phyloP scores from a whole-genome alignment of 352 stramenopile genomes.

The Phytophthora macrochlamydospora region DNA sequence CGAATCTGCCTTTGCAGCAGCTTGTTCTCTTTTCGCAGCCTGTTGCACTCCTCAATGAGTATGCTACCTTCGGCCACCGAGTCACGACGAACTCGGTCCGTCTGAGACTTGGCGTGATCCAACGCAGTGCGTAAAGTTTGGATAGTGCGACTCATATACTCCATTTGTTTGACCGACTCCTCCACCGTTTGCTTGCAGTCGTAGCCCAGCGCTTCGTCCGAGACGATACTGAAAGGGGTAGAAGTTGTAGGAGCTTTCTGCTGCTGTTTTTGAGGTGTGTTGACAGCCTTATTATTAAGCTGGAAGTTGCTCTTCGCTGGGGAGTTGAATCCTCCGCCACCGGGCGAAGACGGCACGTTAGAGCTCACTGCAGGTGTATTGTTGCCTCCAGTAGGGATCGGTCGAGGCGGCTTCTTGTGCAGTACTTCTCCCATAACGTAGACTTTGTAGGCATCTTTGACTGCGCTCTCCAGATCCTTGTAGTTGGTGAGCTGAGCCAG shows the following conservation, averaged over 20 bases:
- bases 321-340: slow-evolving; percentile 27
- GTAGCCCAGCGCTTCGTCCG: slow-evolving; percentile 65
- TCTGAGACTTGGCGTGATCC: slow-evolving; percentile 73
- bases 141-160: slow-evolving; percentile 84
- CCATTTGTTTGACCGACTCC: slow-evolving; percentile 80
- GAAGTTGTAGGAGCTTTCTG: not conserved
- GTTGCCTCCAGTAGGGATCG: slow-evolving; percentile 9
- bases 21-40: slow-evolving; percentile 79
- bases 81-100: slow-evolving; percentile 69
- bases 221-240: slow-evolving; percentile 1
- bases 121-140: slow-evolving; percentile 61
- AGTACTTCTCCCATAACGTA: slow-evolving; percentile 75
- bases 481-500: slow-evolving; percentile 76
- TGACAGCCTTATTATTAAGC: slow-evolving; percentile 5
- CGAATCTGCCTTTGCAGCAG: slow-evolving; percentile 62
- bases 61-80: slow-evolving; percentile 79
- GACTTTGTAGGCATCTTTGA: slow-evolving; percentile 82
- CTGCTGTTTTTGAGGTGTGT: slow-evolving; percentile 13
- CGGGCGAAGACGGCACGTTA: slow-evolving; percentile 13
- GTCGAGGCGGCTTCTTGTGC: slow-evolving; percentile 63
- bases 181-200: slow-evolving; percentile 79
- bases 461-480: slow-evolving; percentile 79
- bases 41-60: slow-evolving; percentile 84
- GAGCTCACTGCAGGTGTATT: slow-evolving; percentile 5
- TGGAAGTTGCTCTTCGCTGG: slow-evolving; percentile 18